phyloP scores from a whole-genome alignment of 805 yeast genomes.

The Ogataea haglerorum region DNA sequence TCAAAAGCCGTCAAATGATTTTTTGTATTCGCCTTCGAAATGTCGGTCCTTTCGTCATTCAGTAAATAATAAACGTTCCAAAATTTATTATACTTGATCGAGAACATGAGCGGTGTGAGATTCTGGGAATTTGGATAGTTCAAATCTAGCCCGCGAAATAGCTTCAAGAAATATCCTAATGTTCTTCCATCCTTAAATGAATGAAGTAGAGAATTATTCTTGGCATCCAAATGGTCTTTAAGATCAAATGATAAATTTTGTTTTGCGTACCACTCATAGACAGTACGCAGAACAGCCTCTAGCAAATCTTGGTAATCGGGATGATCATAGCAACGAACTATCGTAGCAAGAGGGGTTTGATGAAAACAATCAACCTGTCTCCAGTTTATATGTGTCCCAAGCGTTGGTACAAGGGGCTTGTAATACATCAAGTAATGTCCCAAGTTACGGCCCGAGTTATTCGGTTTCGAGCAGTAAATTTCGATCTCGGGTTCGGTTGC shows the following conservation, averaged over 20 bases:
- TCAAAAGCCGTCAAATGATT: slow-evolving; percentile 41
- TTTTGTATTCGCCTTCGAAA: slow-evolving; percentile 32
- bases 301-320: slow-evolving; percentile 53
- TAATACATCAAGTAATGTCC: slow-evolving; percentile 75
- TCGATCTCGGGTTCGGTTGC: slow-evolving; percentile 43
- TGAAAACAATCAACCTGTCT: slow-evolving; percentile 55
- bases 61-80: slow-evolving; percentile 39
- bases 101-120: slow-evolving; percentile 69
- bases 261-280: slow-evolving; percentile 39
- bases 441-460: slow-evolving; percentile 52
- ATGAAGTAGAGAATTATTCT: slow-evolving; percentile 78
- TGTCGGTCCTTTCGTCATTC: slow-evolving; percentile 38
- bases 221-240: slow-evolving; percentile 63
- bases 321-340: slow-evolving; percentile 81
- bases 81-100: slow-evolving; percentile 62
- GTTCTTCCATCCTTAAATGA: slow-evolving; percentile 49
- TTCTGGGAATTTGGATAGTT: slow-evolving; percentile 58
- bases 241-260: slow-evolving; percentile 38
- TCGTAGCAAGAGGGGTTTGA: slow-evolving; percentile 74
- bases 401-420: slow-evolving; percentile 42
- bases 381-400: slow-evolving; percentile 73
- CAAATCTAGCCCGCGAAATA: slow-evolving; percentile 42
- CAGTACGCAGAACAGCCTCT: slow-evolving; percentile 41
- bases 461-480: slow-evolving; percentile 48
- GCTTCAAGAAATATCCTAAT: slow-evolving; percentile 38